phyloP scores from a whole-genome alignment of 1,139 yeast genomes.

The Kodamaea derodonti region DNA sequence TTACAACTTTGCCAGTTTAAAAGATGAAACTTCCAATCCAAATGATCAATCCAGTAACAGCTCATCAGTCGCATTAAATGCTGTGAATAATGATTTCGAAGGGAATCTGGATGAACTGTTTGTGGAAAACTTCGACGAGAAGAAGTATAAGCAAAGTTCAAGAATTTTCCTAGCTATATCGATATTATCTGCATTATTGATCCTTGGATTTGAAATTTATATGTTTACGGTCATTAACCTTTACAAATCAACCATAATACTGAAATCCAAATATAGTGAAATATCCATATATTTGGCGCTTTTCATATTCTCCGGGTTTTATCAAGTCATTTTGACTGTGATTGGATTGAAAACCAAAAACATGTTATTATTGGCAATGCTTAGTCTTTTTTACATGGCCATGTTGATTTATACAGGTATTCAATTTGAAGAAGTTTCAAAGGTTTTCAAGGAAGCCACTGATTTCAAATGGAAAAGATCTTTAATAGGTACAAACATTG shows the following conservation, averaged over 20 bases:
- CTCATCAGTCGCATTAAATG: slow-evolving; percentile 4
- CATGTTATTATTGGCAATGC: slow-evolving; percentile 37
- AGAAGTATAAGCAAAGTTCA: slow-evolving; percentile 13
- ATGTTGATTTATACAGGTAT: slow-evolving; percentile 50
- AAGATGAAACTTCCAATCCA: slow-evolving; percentile 3
- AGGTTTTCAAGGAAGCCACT: slow-evolving; percentile 19
- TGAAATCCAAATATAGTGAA: slow-evolving; percentile 16
- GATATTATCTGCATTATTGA: slow-evolving; percentile 26
- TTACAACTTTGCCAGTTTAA: slow-evolving; percentile 12
- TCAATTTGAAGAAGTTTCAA: slow-evolving; percentile 43
- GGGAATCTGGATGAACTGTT: neutral
- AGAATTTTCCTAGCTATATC: slow-evolving; percentile 25
- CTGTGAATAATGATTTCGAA: neutral
- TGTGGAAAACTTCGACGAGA: slow-evolving; percentile 4
- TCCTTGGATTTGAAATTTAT: slow-evolving; percentile 29
- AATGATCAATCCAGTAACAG: slow-evolving; percentile 1
- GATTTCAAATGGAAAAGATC: slow-evolving; percentile 25
- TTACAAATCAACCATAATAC: slow-evolving; percentile 20
- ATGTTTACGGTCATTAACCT: slow-evolving; percentile 34
- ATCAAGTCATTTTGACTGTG: slow-evolving; percentile 32
- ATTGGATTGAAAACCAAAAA: slow-evolving; percentile 43
- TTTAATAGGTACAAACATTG: slow-evolving; percentile 37
- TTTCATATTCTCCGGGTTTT: slow-evolving; percentile 24
- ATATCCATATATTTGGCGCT: slow-evolving; percentile 24
- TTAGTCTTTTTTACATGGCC: slow-evolving; percentile 44